phyloP scores from a whole-genome alignment of 495 filamentous ascomycete genomes.

The Daldinia childiae region DNA sequence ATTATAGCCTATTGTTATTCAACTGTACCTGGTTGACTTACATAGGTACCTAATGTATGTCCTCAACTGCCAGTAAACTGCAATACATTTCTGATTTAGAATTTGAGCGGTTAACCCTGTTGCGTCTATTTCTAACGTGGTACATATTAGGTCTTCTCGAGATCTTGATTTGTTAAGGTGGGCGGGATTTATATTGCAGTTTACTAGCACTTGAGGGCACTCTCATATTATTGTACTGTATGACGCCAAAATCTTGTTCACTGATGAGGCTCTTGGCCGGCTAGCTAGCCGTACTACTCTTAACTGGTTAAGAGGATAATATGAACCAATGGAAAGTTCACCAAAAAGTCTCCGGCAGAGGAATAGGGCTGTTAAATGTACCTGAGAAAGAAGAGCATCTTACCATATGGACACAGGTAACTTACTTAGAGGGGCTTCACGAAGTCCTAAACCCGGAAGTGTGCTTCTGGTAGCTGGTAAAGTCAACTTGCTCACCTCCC shows the following conservation, averaged over 20 bases:
- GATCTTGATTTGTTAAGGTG: no score
- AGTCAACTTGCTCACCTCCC: neutral
- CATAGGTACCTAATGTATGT: neutral
- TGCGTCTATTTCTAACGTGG: no score
- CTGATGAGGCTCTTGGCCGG: neutral
- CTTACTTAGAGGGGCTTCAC: neutral
- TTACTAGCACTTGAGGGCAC: no score
- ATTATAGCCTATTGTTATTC: neutral
- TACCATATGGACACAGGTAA: neutral
- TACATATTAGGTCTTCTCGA: no score
- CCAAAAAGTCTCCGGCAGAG: neutral
- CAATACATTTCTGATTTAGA: no score
- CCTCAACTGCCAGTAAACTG: no score
- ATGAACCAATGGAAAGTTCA: neutral
- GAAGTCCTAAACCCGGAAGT: neutral
- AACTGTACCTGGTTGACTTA: neutral
- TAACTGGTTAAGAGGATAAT: neutral
- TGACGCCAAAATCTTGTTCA: neutral
- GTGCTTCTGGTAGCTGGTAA: neutral
- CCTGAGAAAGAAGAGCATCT: neutral
- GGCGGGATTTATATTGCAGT: no score
- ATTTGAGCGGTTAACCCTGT: no score
- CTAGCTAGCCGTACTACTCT: neutral
- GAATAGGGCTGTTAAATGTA: neutral
- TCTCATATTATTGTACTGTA: neutral